These are phyloP conservation scores for Fusarium sp. DNA, from an alignment of 2,329 filamentous ascomycete genomes.

Conservation along the genomic window DNA sequence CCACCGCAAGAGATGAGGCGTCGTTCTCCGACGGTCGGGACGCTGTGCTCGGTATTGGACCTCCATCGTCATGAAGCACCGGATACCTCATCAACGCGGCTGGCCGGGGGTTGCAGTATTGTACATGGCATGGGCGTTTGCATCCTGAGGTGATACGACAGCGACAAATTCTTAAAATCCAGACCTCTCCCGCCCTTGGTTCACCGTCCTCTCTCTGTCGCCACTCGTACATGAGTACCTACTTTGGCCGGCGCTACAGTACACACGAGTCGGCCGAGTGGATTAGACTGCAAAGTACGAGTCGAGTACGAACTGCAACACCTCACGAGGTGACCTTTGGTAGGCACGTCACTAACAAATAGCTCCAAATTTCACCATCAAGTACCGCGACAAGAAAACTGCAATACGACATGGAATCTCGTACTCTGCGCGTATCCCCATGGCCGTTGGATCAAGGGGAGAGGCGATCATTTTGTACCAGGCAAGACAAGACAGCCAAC, in stretches of 20 bases:
- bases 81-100: background rate
- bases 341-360: background rate
- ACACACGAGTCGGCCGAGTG: slow-evolving; percentile 32
- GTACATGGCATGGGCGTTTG: background rate
- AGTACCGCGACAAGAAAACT: slow-evolving; percentile 20
- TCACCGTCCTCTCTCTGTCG: slow-evolving; percentile 10
- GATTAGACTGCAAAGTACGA: slow-evolving; percentile 14
- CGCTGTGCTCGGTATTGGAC: background rate
- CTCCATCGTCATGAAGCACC: background rate
- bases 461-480: slow-evolving; percentile 22
- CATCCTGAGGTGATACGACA: background rate
- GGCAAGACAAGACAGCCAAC: slow-evolving; percentile 7
- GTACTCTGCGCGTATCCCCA: background rate
- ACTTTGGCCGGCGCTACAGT: background rate
- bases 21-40: background rate
- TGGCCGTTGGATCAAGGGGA: background rate
- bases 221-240: slow-evolving; percentile 20
- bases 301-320: slow-evolving; percentile 20
- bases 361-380: slow-evolving; percentile 18
- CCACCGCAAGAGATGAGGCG: slow-evolving; percentile 2
- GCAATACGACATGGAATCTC: slow-evolving; percentile 29
- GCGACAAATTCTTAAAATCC: slow-evolving; percentile 1
- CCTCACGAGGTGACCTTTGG: background rate
- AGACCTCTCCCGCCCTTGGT: slow-evolving; percentile 16
- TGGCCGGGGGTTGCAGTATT: background rate